Evolutionary conservation across 108 stramenopile species (phyloP).

Genomic region (Seminavis robusta): DNA sequence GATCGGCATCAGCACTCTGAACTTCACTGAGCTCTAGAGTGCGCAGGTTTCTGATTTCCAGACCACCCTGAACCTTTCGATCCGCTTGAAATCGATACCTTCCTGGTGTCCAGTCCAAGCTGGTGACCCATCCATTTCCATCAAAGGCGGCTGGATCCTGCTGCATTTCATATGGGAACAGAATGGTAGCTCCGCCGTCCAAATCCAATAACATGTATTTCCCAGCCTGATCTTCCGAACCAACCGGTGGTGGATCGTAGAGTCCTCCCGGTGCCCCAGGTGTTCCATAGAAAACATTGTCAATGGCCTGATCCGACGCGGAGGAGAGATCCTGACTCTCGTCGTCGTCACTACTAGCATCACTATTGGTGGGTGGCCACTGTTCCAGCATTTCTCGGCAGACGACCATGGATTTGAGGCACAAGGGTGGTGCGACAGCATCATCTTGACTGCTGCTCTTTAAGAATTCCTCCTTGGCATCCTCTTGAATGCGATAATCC

Average conservation of each 20-base stretch:
- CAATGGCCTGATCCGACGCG: slow-evolving; percentile 19
- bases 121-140: slow-evolving; percentile 65
- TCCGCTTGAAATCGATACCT: slow-evolving; percentile 82
- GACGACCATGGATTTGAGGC: slow-evolving; percentile 68
- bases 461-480: slow-evolving; percentile 11
- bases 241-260: slow-evolving; percentile 86
- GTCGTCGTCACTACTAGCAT: background rate
- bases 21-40: slow-evolving; percentile 85
- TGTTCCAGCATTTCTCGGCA: slow-evolving; percentile 75
- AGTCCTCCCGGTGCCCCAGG: slow-evolving; percentile 79
- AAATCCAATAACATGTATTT: slow-evolving; percentile 76
- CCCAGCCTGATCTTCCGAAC: slow-evolving; percentile 54
- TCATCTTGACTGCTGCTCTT: too few species aligned
- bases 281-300: slow-evolving; percentile 60
- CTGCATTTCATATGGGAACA: slow-evolving; percentile 73
- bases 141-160: slow-evolving; percentile 44
- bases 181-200: slow-evolving; percentile 74
- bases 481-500: slow-evolving; percentile 51
- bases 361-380: slow-evolving; percentile 51
- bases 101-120: slow-evolving; percentile 87
- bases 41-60: slow-evolving; percentile 58
- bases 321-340: background rate
- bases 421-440: slow-evolving; percentile 47
- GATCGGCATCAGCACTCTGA: slow-evolving; percentile 67
- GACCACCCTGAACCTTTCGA: slow-evolving; percentile 66